Conservation (phyloP, 1,284 basidiomycete genomes). For the Apiotrichum akiyoshidainum region DNA sequence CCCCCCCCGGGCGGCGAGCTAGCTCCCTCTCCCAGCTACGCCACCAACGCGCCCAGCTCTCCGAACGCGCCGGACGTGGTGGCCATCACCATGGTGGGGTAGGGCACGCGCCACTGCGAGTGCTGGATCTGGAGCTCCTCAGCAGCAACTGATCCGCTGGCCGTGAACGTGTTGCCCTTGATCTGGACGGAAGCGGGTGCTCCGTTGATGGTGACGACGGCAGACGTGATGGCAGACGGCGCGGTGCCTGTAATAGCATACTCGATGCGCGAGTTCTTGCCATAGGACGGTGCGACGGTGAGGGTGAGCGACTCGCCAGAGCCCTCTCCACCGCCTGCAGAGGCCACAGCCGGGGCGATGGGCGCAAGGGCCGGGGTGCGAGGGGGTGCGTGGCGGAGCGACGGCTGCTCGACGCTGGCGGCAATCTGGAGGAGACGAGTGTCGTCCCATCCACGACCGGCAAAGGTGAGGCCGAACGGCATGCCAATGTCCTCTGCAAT, state of each 20-base stretch:
- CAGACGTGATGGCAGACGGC: background rate
- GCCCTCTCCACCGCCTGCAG: background rate
- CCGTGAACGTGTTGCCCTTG: background rate
- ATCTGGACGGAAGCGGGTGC: background rate
- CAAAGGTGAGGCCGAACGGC: constrained; percentile 13
- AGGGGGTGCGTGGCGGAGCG: background rate
- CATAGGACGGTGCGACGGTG: background rate
- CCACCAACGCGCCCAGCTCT: constrained; percentile 3
- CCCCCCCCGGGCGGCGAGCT: no score
- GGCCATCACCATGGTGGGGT: constrained; percentile 7
- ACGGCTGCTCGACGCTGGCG: background rate
- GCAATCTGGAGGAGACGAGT: constrained; percentile 1
- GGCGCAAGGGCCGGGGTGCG: constrained; percentile 2
- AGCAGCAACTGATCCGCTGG: background rate
- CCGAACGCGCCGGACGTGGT: background rate
- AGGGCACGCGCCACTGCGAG: constrained; percentile 10
- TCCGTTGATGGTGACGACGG: constrained; percentile 7
- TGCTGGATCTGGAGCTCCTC: constrained; percentile 5
- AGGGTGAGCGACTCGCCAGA: background rate
- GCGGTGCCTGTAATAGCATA: background rate
- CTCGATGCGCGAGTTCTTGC: background rate
- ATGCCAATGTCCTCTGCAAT: constrained; percentile 9
- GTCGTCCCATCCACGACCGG: constrained; percentile 12
- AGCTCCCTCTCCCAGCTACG: no score
- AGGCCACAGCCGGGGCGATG: background rate